Base-by-base conservation (phyloP, 2,329 filamentous ascomycete genomes). In the Alternaria viburni region DNA sequence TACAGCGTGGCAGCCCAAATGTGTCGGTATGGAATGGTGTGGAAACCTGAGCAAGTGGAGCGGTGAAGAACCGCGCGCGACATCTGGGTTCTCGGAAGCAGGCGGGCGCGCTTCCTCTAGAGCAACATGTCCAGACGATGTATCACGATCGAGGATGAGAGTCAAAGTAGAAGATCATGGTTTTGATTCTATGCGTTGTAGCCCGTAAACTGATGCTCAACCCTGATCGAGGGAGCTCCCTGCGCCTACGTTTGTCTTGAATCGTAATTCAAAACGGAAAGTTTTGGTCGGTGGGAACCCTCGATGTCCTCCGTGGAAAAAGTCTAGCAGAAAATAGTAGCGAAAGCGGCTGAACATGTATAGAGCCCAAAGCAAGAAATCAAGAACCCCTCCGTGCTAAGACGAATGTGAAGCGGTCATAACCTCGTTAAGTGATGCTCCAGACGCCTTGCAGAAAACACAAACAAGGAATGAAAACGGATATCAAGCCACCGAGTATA, bases 171-270 rank as follows among this genome's bases (percentile, higher is more conserved):
- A 8, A 26, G 5, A 52, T 41, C 28, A 26, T 26, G 11, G 5
- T 15, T 57, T 44, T 57, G 13, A 36, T 57, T 58, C 30, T 26
- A 55, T 30, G 17, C 17, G 43, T 60, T 54, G 23, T 56, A 64
- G 62, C 50, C 57, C 59, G 69, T 76, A 74, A 72, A 72, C 68
- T 57, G 73, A 74, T 71, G 74, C 74, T 76, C 74, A 64, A 74
- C 72, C 69, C 62, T 58, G 44, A 61, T 57, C 46, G 64, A 72
- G 74, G 49, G 72, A 76, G 74, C 74, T 71, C 72, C 71, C 64
- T 76, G 72, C 69, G 72, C 68, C 65, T 75, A 76, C 71, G 54
- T 49, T 36, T 59, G 54, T 64, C 54, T 61, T 57, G 61, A 49
- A 41, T 23, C 50, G 57, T 57, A 50, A 59, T 69, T 54, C 36